Base-by-base conservation (phyloP, 371 early-diverging fungal genomes). In the Choanephora cucurbitarum region DNA sequence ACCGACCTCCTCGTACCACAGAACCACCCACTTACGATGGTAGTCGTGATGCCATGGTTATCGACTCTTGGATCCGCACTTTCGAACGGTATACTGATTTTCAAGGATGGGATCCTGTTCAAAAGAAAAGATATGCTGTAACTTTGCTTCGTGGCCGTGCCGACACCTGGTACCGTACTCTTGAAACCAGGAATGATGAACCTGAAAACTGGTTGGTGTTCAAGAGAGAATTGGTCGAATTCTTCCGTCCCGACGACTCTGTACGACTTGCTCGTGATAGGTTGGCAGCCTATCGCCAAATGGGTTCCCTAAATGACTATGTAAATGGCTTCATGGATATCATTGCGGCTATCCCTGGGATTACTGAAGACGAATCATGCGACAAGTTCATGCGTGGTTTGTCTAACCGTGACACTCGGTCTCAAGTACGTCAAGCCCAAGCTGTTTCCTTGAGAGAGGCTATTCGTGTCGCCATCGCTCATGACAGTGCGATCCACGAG, bases 241-340 rank as follows among this genome's bases (percentile, higher is more conserved):
- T 17, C 9, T 53, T 53, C 42, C 28, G 44, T 8, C 53, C 53
- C 1, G 53, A 53, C 2, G 18, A 53, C 14, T 28, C 44, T 33
- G 44, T 11, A 1, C 5, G 22, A 0, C 13, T 44, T 1, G 49
- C 49, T 17, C 49, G 49, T 34, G 49, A 48, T 48, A 2, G 17
- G 2, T 19, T 48, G 1, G 43, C 42, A 42, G 43, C n/a, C 22
- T 28, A 22, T n/a, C 17, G 31, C 15, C 52, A 52, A 23, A 31
- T 28, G n/a, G 40, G 40, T 2, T 42, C 52, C 15, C 17, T 52
- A 2, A 17, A 28, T 3, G 52, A 17, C 15, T 52, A 52, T 52
- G 15, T 48, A 1, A 33, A 48, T 31, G 17, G 13, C 5, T 48
- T 33, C 32, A 48, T 33, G 49, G 49, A 48, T 17, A 33, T 48